These are phyloP conservation scores for Eimeria acervulina DNA, from an alignment of 169 alveolate species.

Conservation along the genomic window DNA sequence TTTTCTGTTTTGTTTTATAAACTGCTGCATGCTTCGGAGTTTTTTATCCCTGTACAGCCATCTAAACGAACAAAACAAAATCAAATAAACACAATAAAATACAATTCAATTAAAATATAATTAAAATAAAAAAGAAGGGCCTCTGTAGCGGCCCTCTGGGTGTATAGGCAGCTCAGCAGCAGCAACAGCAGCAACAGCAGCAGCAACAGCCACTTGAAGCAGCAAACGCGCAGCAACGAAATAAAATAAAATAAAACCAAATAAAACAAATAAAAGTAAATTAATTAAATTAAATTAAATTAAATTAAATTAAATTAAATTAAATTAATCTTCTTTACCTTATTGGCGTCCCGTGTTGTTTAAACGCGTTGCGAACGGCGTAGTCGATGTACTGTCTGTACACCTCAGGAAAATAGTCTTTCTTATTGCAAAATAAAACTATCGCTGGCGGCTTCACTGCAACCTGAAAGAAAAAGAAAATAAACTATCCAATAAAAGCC, in stretches of 20 bases:
- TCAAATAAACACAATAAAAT: no score
- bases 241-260: no score
- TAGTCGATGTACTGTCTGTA: conserved; percentile 53
- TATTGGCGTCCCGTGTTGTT: conserved; percentile 9
- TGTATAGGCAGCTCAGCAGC: background rate
- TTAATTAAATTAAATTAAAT: no score
- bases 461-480: conserved; percentile 20
- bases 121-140: background rate
- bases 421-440: conserved; percentile 57
- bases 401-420: conserved; percentile 34
- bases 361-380: conserved; percentile 37
- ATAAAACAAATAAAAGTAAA: no score
- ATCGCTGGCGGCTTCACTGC: conserved; percentile 54
- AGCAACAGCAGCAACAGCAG: background rate
- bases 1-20: conserved; percentile 6
- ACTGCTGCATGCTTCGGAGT: conserved; percentile 37
- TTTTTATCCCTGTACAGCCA: conserved; percentile 9
- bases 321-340: background rate
- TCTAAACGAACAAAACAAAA: background rate
- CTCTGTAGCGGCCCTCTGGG: background rate
- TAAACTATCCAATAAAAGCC: background rate
- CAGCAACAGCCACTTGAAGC: no score
- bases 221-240: no score
- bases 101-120: no score
- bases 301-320: no score